Evolutionary conservation across 495 filamentous ascomycete genomes (phyloP), one percentile per base, ranked within the genome.

Genomic region (Talaromyces liani): DNA sequence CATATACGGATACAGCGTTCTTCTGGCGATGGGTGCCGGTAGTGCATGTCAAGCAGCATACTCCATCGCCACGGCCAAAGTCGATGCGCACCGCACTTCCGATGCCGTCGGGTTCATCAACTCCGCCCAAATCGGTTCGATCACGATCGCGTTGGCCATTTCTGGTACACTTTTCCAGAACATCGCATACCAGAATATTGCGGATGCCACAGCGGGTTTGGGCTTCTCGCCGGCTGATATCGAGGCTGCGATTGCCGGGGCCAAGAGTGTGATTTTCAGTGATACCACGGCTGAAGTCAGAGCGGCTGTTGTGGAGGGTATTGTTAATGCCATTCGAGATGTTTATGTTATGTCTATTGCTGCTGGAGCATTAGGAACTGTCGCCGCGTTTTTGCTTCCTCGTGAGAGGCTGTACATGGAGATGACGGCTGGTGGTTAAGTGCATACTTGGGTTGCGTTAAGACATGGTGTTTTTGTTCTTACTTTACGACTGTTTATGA

Each of bases 151-250:
- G 0, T 76, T 87, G 2, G 77, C 81, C 6, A 82, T 87, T 45
- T 78, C 83, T 16, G 83, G 83, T 6, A 74, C 77, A 9, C 69
- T 86, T 29, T 86, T 84, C 74, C 69, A 85, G 61, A 82, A 82
- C 58, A 64, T 82, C 8, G 77, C 84, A 66, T 78, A 33, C 22
- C 18, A 58, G 6, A 31, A 36, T 25, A 58, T 58, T 36, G 14
- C 14, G 4, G 24, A 18, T 36, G 56, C 31, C 8, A 58, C 56
- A 20, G 56, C 27, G 3, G 56, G 56, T 5, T n/a, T 58, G 54
- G 63, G 63, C 4, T 64, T 60, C 22, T 20, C 63, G 6, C 1
- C 58, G 6, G 57, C 54, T 3, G 63, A 64, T 22, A 64, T 64
- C 33, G 27, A 60, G 12, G 54, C 24, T n/a, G 63, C 63, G 18